Conservation (phyloP, 202 grass and related monocot species). For the Schoenoplectus tabernaemontani region DNA sequence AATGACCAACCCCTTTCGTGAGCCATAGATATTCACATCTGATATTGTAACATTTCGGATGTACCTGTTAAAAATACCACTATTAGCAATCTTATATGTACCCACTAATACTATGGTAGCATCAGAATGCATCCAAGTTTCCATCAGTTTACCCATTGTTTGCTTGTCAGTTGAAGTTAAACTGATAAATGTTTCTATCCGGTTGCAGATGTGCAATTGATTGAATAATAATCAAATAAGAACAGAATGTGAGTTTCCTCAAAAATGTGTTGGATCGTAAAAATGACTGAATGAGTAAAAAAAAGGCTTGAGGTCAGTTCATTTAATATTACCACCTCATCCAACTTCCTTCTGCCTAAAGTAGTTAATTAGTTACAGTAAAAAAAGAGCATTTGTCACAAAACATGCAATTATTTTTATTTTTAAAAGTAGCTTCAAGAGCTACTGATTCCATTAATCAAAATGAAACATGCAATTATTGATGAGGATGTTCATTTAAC, state of each 20-base stretch:
- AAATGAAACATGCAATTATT: neutral
- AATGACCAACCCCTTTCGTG: slow-evolving; percentile 49
- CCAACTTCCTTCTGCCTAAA: too few relatives aligned
- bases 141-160: neutral
- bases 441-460: too few relatives aligned
- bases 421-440: too few relatives aligned
- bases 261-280: neutral
- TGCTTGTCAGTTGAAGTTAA: neutral
- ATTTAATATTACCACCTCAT: too few relatives aligned
- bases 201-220: neutral
- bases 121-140: neutral
- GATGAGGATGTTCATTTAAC: neutral
- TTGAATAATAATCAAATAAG: too few relatives aligned
- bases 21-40: slow-evolving; percentile 50
- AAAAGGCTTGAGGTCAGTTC: too few relatives aligned
- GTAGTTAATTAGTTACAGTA: neutral
- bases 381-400: neutral
- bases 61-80: slow-evolving; percentile 9
- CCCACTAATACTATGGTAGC: neutral
- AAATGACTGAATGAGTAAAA: neutral
- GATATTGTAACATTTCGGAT: slow-evolving; percentile 74
- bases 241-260: too few relatives aligned
- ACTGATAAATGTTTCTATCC: neutral
- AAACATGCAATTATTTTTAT: too few relatives aligned
- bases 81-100: slow-evolving; percentile 1